These are phyloP conservation scores for Cardamine occulta DNA, from an alignment of 345 rosid species.

Conservation along the genomic window DNA sequence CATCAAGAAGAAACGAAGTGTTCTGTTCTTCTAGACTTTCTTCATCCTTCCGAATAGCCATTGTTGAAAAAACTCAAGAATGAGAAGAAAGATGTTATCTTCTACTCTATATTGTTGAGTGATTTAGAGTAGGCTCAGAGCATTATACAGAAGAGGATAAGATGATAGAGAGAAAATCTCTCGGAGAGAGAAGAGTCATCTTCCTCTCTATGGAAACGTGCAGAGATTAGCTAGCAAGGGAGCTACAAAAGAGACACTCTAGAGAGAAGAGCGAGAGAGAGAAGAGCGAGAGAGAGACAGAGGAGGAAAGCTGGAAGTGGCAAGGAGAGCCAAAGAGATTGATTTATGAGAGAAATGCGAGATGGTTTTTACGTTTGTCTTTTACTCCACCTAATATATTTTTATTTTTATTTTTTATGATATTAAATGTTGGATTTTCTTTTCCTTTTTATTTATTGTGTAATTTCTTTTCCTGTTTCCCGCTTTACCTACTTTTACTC, in stretches of 20 bases:
- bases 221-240: conserved; percentile 32
- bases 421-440: conserved; percentile 24
- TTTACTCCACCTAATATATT: conserved; percentile 36
- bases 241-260: conserved; percentile 40
- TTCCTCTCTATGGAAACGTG: conserved; percentile 39
- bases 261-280: conserved; percentile 21
- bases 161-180: conserved; percentile 38
- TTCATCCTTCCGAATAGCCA: conserved; percentile 55
- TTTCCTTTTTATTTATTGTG: background rate
- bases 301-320: conserved; percentile 37
- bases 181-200: conserved; percentile 44
- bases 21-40: conserved; percentile 36
- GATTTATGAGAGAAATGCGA: conserved; percentile 48
- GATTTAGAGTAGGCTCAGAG: conserved; percentile 29
- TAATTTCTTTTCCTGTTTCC: conserved; percentile 39
- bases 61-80: conserved; percentile 40
- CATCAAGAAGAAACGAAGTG: conserved; percentile 54
- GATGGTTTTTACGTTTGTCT: conserved; percentile 62
- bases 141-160: conserved; percentile 40
- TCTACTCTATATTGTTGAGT: conserved; percentile 7
- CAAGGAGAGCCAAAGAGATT: conserved; percentile 34
- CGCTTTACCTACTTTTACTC: conserved; percentile 44
- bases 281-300: conserved; percentile 18
- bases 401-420: background rate
- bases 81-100: conserved; percentile 48